Conservation (phyloP, 345 rosid genomes). For the Hibiscus tridactylites region DNA sequence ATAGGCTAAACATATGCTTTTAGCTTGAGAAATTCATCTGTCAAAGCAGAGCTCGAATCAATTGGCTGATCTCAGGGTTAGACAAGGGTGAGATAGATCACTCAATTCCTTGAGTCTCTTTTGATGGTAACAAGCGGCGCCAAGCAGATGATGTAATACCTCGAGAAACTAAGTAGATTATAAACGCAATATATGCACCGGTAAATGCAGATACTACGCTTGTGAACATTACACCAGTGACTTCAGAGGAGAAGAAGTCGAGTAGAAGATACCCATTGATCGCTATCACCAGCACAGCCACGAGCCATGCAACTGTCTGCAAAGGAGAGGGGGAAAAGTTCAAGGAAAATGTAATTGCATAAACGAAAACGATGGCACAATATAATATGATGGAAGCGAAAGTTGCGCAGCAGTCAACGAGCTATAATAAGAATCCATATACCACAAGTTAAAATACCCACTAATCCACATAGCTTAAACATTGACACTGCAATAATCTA, state of each 20-base stretch:
- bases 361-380: neutral
- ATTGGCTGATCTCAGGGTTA: neutral
- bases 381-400: neutral
- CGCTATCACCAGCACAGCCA: slow-evolving; percentile 69
- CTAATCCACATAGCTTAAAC: neutral
- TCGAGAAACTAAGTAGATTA: slow-evolving; percentile 52
- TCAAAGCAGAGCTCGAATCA: neutral
- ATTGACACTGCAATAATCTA: neutral
- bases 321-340: neutral
- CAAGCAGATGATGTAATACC: slow-evolving; percentile 33
- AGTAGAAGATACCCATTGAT: slow-evolving; percentile 80
- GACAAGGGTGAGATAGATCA: neutral
- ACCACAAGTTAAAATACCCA: neutral
- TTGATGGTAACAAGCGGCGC: slow-evolving; percentile 22
- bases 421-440: neutral
- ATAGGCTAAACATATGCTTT: neutral
- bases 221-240: slow-evolving; percentile 34
- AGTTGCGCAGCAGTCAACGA: neutral
- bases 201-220: slow-evolving; percentile 34
- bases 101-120: slow-evolving; percentile 20
- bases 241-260: slow-evolving; percentile 71
- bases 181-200: slow-evolving; percentile 51
- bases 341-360: neutral
- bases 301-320: slow-evolving; percentile 77
- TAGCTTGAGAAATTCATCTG: neutral